These are phyloP conservation scores for Pestalotiopsis sp. DNA, from an alignment of 2,329 filamentous ascomycete genomes.

Conservation along the genomic window DNA sequence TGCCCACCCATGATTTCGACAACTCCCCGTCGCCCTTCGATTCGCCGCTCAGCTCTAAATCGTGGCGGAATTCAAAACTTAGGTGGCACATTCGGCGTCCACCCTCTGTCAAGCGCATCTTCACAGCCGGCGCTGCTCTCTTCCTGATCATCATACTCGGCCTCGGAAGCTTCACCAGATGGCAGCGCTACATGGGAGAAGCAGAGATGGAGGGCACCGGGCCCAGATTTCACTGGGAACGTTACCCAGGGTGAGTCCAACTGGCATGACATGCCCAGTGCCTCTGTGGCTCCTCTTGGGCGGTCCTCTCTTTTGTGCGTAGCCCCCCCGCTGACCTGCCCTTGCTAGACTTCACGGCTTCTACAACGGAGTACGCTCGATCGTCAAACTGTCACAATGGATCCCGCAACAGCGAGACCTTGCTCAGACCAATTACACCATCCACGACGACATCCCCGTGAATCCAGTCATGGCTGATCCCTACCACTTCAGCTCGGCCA, in stretches of 20 bases:
- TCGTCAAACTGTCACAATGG: slow-evolving; percentile 28
- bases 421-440: slow-evolving; percentile 19
- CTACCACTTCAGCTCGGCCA: slow-evolving; percentile 24
- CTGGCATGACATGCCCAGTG: neutral
- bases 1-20: slow-evolving; percentile 25
- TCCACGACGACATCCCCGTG: slow-evolving; percentile 23
- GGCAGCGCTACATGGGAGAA: slow-evolving; percentile 1
- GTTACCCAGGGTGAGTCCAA: slow-evolving; percentile 6
- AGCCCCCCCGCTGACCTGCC: slow-evolving; percentile 12
- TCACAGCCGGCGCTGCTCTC: neutral
- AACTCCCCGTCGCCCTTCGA: slow-evolving; percentile 15
- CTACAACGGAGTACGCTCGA: slow-evolving; percentile 27
- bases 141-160: neutral
- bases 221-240: slow-evolving; percentile 10
- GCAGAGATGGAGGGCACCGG: neutral
- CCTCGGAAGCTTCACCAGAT: neutral
- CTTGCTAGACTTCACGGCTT: slow-evolving; percentile 24
- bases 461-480: slow-evolving; percentile 27
- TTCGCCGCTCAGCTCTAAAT: neutral
- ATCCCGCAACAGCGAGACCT: slow-evolving; percentile 25
- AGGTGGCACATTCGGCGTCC: slow-evolving; percentile 7
- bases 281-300: neutral
- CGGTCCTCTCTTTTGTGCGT: neutral
- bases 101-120: neutral
- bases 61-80: neutral